Conservation (phyloP, 2,329 filamentous ascomycete species). For the Colletotrichum destructivum region DNA sequence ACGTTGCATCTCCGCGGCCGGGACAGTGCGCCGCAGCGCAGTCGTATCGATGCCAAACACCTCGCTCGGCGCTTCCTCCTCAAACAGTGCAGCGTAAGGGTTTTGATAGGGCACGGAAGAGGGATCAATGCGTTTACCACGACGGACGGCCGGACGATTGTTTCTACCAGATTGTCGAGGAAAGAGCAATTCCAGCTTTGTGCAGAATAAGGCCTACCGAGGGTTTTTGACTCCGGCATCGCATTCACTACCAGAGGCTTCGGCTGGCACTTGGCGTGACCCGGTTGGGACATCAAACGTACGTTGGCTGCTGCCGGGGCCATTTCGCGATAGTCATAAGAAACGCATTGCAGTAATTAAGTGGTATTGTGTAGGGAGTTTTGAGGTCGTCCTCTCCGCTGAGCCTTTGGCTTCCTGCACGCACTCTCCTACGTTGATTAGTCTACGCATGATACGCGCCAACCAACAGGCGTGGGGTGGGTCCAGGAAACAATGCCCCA, state of each 20-base stretch:
- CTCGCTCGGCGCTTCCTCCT: constrained; percentile 2
- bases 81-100: constrained; percentile 1
- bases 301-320: too few species aligned
- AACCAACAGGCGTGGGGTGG: too few species aligned
- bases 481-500: too few species aligned
- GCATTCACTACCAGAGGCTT: neutral
- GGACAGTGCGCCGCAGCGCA: neutral
- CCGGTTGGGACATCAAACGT: too few species aligned
- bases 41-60: constrained; percentile 3
- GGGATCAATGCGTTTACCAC: neutral
- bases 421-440: too few species aligned
- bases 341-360: too few species aligned
- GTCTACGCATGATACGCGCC: too few species aligned
- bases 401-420: too few species aligned
- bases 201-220: neutral
- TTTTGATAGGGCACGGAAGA: constrained; percentile 1
- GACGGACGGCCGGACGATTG: constrained; percentile 3
- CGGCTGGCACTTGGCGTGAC: too few species aligned
- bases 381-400: too few species aligned
- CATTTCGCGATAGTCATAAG: too few species aligned
- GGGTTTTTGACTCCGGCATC: neutral
- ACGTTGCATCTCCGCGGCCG: constrained; percentile 7
- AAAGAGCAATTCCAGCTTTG: constrained; percentile 6
- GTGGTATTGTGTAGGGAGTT: too few species aligned
- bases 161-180: constrained; percentile 1